Evolutionary conservation across 345 rosid species (phyloP), one percentile per base, ranked within the genome.

Genomic region (Heritiera fomes): DNA sequence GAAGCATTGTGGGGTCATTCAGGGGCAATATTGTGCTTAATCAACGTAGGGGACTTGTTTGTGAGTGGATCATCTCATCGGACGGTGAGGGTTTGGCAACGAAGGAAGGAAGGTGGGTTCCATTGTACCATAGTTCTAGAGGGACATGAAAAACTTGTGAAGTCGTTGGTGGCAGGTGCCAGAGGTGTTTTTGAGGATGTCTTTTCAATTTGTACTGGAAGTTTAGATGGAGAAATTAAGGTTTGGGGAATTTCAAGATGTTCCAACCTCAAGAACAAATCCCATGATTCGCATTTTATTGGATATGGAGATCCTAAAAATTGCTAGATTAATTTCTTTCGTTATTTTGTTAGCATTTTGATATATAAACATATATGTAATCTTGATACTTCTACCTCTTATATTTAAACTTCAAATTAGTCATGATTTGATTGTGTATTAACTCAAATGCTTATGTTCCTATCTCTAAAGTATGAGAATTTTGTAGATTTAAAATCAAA

Each of bases 51-150:
- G 20, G 82, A 78, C 80, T 17, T 71, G 79, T 8, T 87, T 15
- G 75, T 84, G 18, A 87, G 92, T 46, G 90, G 90, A 17, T 89
- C 92, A 8, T 76, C 85, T 0, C 89, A 89, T 86, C 83, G 79
- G 73, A 87, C 84, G 80, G 86, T 84, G 47, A 89, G 88, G 78
- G 73, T 89, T 66, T 87, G 90, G 90, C 73, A 65, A 73, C 84
- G 68, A 47, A 79, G 81, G 63, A 41, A 18, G 59, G 61, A 78
- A 32, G 77, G 45, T 7, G 78, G 83, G 73, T 87, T 80, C 71
- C 3, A 74, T 46, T 89, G 92, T 58, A 23, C 53, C 76, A 69
- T 65, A 13, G 82, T 80, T 7, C 79, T 89, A 38, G 85, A 82
- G 50, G 87, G 87, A 18, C 90, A 89, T 65, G 86, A 86, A 40